phyloP scores from a whole-genome alignment of 225 moss, liverwort and hornwort genomes.

The Pseudoscleropodium purum region DNA sequence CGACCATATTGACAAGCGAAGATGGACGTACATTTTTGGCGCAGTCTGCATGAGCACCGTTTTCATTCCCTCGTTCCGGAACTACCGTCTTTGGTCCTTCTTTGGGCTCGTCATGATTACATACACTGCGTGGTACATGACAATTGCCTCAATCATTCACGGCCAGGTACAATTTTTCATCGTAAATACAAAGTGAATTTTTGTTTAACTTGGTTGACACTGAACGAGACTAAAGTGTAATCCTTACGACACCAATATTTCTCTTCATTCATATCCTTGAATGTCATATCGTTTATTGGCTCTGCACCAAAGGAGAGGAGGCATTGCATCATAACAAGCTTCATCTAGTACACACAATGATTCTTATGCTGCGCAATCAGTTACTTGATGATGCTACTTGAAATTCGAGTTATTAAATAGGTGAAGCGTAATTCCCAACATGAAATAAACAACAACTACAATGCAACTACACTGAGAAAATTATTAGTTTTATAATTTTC shows the following conservation, averaged over 20 bases:
- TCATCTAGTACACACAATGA: background rate
- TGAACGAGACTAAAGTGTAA: background rate
- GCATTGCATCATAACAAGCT: background rate
- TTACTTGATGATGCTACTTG: too few species aligned
- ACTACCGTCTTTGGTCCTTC: conserved; percentile 85
- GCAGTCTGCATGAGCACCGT: conserved; percentile 41
- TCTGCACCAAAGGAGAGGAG: background rate
- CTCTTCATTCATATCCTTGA: background rate
- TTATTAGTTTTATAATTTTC: background rate
- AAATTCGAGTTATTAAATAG: background rate
- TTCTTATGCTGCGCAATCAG: background rate
- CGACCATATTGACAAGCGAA: conserved; percentile 62
- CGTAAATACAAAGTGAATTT: background rate
- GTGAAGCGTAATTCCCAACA: background rate
- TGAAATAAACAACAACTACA: background rate
- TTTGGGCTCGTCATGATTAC: conserved; percentile 77
- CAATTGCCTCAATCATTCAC: conserved; percentile 47
- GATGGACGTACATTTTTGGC: conserved; percentile 17
- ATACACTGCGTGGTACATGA: conserved; percentile 91
- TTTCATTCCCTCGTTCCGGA: conserved; percentile 53
- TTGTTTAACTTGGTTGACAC: background rate
- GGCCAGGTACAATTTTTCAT: conserved; percentile 38
- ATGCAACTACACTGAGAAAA: background rate
- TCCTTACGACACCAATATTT: too few species aligned
- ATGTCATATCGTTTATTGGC: background rate